These are phyloP conservation scores for Penicillium angulare DNA, from an alignment of 495 filamentous ascomycete species.

Conservation along the genomic window DNA sequence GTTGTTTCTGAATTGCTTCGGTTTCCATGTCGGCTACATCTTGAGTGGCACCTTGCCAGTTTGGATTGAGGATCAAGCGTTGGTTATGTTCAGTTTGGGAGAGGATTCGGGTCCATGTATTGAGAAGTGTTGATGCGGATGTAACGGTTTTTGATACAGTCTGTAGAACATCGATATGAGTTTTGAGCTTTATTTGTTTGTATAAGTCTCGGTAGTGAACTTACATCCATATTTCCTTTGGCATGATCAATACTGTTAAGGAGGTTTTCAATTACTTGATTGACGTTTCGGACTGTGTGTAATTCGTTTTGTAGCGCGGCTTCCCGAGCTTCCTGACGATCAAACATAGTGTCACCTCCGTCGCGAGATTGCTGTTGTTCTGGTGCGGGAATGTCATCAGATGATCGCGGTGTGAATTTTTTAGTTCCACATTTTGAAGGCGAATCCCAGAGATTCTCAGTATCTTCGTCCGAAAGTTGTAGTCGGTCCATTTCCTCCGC, in stretches of 20 bases:
- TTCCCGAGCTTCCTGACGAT: conserved; percentile 69
- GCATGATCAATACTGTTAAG: conserved; percentile 77
- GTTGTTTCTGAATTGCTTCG: conserved; percentile 65
- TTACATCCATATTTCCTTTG: conserved; percentile 87
- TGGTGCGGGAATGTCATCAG: conserved; percentile 40
- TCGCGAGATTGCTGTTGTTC: conserved; percentile 37
- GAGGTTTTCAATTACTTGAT: conserved; percentile 80
- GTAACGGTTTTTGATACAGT: conserved; percentile 82
- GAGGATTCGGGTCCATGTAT: conserved; percentile 93
- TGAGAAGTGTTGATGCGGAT: conserved; percentile 89
- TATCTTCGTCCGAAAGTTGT: conserved; percentile 61
- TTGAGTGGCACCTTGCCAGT: conserved; percentile 84
- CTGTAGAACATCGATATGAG: no score
- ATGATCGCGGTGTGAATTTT: conserved; percentile 12
- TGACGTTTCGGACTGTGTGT: conserved; percentile 79
- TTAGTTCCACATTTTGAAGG: conserved; percentile 52
- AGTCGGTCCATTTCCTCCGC: conserved; percentile 48
- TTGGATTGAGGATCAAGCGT: conserved; percentile 79
- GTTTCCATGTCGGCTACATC: conserved; percentile 81
- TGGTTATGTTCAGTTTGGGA: conserved; percentile 98
- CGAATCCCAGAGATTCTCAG: conserved; percentile 71
- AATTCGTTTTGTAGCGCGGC: conserved; percentile 72
- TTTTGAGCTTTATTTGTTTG: no score
- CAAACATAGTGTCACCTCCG: conserved; percentile 54
- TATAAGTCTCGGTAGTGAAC: conserved; percentile 19